These are phyloP conservation scores for Nicotiana otophora DNA, from an alignment of 257 asterid species.

Conservation along the genomic window DNA sequence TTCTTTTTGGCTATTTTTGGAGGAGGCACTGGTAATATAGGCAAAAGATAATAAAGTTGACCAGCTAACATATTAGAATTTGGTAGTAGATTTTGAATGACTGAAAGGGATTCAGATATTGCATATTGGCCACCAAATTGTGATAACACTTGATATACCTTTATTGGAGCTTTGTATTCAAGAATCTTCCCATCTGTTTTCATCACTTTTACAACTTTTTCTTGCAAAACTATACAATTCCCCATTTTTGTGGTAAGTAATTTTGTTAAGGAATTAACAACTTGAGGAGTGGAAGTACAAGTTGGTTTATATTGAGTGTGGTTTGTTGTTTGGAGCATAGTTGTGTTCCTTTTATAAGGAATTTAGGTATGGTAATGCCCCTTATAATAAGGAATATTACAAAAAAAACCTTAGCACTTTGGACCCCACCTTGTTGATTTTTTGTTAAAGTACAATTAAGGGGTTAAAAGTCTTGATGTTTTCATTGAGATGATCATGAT, in stretches of 20 bases:
- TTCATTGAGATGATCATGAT: conserved; percentile 12
- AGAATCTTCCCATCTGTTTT: conserved; percentile 66
- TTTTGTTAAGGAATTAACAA: neutral
- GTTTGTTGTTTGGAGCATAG: conserved; percentile 16
- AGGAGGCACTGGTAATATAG: conserved; percentile 29
- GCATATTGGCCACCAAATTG: conserved; percentile 43
- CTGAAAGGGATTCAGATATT: conserved; percentile 48
- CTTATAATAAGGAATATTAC: conserved; percentile 26
- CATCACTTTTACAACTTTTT: conserved; percentile 39
- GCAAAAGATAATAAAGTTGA: conserved; percentile 50
- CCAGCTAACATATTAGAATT: conserved; percentile 49
- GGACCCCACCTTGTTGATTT: conserved; percentile 35
- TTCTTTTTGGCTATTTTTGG: conserved; percentile 19
- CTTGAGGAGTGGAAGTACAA: conserved; percentile 5
- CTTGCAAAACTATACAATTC: conserved; percentile 54
- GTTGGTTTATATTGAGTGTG: conserved; percentile 7
- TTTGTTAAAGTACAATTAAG: conserved; percentile 10
- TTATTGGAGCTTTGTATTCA: conserved; percentile 55
- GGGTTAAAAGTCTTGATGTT: conserved; percentile 1
- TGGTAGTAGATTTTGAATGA: conserved; percentile 41
- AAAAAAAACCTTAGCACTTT: conserved; percentile 26
- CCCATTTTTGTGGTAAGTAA: conserved; percentile 32
- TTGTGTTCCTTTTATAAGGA: conserved; percentile 35
- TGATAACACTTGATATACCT: conserved; percentile 50
- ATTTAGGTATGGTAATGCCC: conserved; percentile 25